A percentile compares a stretch with the other conserved stretches of the same genome.
phyloP scores from a whole-genome alignment of 345 rosid genomes.

The Citrus unshiu region DNA sequence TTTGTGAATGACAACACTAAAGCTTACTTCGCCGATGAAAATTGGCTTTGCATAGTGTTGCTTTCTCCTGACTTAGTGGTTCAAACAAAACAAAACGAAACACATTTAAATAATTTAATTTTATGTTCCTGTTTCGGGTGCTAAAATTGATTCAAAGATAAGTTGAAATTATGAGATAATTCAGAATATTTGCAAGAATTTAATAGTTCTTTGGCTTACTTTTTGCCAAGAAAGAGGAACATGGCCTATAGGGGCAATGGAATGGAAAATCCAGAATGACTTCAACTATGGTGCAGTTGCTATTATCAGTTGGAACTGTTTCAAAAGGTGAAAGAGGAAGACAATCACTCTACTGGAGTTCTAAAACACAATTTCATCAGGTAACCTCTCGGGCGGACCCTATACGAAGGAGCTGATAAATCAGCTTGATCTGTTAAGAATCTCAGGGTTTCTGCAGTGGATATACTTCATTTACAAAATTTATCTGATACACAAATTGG shows the following conservation, averaged over 20 bases:
- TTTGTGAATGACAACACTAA: background rate
- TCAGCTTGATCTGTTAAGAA: background rate
- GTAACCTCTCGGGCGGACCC: too few species aligned
- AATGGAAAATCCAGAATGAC: background rate
- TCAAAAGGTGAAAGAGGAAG: too few species aligned
- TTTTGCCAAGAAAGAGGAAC: background rate
- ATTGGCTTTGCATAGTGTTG: background rate
- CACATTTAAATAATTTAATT: too few species aligned
- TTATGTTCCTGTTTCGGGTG: background rate
- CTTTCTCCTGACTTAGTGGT: background rate
- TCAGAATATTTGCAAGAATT: background rate
- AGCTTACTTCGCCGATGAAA: background rate
- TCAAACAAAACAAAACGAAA: too few species aligned
- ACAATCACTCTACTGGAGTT: too few species aligned
- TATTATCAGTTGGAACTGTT: background rate
- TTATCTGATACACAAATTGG: slow-evolving; percentile 11
- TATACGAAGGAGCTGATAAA: background rate
- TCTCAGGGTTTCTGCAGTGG: slow-evolving; percentile 5
- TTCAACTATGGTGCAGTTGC: background rate
- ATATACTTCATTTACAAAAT: slow-evolving; percentile 15
- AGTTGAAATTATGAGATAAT: background rate
- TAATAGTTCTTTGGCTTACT: background rate
- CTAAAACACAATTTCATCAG: too few species aligned
- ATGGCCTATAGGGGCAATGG: background rate
- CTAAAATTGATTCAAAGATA: background rate